phyloP scores from a whole-genome alignment of 305 asterid genomes.

The Fraxinus ornus region DNA sequence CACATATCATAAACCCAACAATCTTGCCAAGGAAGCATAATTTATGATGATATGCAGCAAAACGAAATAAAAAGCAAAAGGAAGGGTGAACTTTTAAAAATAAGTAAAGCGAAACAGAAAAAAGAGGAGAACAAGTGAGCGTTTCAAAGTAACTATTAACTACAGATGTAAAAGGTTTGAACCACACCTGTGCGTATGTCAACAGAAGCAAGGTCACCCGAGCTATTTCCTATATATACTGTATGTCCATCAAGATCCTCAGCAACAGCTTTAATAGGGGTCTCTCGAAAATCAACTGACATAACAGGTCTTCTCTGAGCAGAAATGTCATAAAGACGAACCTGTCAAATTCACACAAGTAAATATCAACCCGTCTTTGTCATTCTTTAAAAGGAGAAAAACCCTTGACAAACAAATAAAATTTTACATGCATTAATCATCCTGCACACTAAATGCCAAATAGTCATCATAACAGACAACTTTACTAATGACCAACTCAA shows the following conservation, averaged over 20 bases:
- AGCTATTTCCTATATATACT: conserved; percentile 76
- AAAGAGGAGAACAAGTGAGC: not conserved
- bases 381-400: conserved; percentile 8
- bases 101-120: not conserved
- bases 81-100: not conserved
- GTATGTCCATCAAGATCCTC: conserved; percentile 84
- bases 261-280: conserved; percentile 74
- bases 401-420: not conserved
- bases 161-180: conserved; percentile 4
- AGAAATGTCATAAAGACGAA: conserved; percentile 86
- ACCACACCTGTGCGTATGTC: conserved; percentile 82
- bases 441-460: not conserved
- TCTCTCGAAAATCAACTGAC: conserved; percentile 80
- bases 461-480: not conserved
- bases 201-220: conserved; percentile 91
- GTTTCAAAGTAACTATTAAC: not conserved
- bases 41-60: not conserved
- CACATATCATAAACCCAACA: not conserved
- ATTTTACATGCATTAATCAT: not conserved
- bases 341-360: conserved; percentile 42
- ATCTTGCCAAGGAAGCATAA: not conserved
- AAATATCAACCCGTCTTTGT: conserved; percentile 1
- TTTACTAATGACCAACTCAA: not conserved
- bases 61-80: not conserved
- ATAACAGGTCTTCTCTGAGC: conserved; percentile 91